phyloP scores from a whole-genome alignment of 108 stramenopile genomes.

The Discostella pseudostelligera region DNA sequence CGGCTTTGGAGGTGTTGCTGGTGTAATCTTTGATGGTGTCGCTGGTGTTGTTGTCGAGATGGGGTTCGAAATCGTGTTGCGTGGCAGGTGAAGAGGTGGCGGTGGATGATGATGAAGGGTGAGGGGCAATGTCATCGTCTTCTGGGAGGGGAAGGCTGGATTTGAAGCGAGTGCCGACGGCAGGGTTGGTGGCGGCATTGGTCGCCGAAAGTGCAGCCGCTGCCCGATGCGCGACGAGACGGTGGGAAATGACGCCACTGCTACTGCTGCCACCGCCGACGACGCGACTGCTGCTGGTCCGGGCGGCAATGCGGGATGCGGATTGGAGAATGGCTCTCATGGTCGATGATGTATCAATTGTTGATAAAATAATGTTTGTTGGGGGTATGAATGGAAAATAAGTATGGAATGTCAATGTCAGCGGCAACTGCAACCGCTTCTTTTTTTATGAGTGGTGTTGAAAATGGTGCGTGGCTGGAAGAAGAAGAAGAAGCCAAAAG shows the following conservation, averaged over 20 bases:
- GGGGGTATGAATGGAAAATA: no score
- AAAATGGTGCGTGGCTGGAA: no score
- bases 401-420: no score
- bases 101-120: neutral
- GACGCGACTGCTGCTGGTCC: neutral
- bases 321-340: conserved; percentile 12
- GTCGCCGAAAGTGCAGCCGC: no score
- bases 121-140: conserved; percentile 10
- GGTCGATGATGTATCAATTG: no score
- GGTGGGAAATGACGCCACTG: neutral
- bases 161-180: conserved; percentile 15
- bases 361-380: no score
- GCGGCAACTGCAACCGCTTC: no score
- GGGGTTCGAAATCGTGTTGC: conserved; percentile 11
- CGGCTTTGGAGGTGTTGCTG: conserved; percentile 55
- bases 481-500: no score
- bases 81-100: neutral
- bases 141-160: conserved; percentile 31
- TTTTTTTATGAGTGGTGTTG: no score
- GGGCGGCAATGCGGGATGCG: conserved; percentile 4
- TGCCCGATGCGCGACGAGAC: neutral
- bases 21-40: conserved; percentile 45
- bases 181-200: neutral
- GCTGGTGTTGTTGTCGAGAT: conserved; percentile 47
- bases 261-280: no score